Base-by-base conservation (phyloP, 2,329 filamentous ascomycete genomes). In the Penicillium capsulatum region DNA sequence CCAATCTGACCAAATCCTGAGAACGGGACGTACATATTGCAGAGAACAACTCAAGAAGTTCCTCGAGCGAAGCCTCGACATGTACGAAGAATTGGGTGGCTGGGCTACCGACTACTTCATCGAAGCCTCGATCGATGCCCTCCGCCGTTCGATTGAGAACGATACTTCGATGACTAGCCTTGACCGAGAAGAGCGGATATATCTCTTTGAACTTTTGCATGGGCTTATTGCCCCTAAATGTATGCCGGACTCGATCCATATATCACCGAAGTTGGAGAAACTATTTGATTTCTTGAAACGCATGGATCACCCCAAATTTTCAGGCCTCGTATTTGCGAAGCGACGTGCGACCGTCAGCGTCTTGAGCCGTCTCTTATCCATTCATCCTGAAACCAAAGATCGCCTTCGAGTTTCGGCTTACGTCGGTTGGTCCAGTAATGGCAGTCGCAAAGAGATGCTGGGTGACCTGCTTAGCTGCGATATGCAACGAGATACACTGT, bases 91-190 rank as follows among this genome's bases (percentile, higher is more conserved):
- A 31, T 70, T 89, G 3, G 86, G 86, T 0, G 49, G 69, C 1
- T 90, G 83, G 82, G 83, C 83, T 1, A 75, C 76, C 0, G 81
- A 89, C 34, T 75, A 74, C 34, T 89, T 81, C 55, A 75, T 89
- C 16, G 63, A 63, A 36, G 67, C 67, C 26, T 72, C 74, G 3
- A 65, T 79, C 7, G 60, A 55, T 32, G 63, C 62, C 32, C 54
- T 69, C 8, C 50, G 31, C 7, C 36, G 35, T 10, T 48, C 44
- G 2, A 36, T 50, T 9, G 31, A 51, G 5, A 45, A 57, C 13
- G 38, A 31, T 64, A 68, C 36, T 36, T 40, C 57, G 36, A 55
- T 69, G n/a, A 60, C 69, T 15, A 59, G 61, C 1, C 74, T 72
- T 66, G 64, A 68, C 2, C 66, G 70, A 0, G 79, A 84, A 39